Base-by-base conservation (phyloP, 306 rosid species). In the Inga laurina region DNA sequence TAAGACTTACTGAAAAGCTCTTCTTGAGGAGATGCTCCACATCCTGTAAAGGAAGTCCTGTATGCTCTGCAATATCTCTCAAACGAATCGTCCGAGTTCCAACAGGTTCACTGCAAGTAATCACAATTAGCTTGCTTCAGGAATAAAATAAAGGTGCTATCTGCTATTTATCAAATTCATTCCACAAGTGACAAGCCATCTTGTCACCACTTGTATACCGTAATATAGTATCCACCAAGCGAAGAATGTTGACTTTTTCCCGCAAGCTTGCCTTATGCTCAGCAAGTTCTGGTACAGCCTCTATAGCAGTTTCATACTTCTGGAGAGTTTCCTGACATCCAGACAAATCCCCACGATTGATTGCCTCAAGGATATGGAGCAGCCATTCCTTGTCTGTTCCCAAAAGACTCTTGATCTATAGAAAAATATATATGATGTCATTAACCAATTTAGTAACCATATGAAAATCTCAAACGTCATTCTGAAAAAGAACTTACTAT, bases 331-430 rank as follows among this genome's bases (percentile, higher is more conserved):
- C 97, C 89, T 97, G 98, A 89, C 94, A 97, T 62, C 95, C 84
- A 64, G 84, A 89, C 84, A 97, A 87, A 88, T 97, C 95, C 73
- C 98, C 99, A 66, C 93, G 82, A 88, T 97, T 94, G 88, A 97
- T 94, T 39, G 97, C 98, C 90, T 97, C 91, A 83, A 97, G 90
- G 75, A 97, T 92, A 80, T 91, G 94, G 90, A 92, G 94, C 64
- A 94, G 99, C 99, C 99, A 97, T 90, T 94, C 98, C 73, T 92
- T 98, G 90, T 92, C 90, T 83, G 98, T 89, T 82, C 95, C 97
- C 1, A 88, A 75, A 81, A 92, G 95, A 83, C 91, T 90, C 89
- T 90, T 94, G 34, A 97, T 91, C 99, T 97, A 90, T 82, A 61
- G 2, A 0, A 69, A 76, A 71, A 62, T 72, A 75, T 52, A 56